Base-by-base conservation (phyloP, 2,329 filamentous ascomycete genomes). In the Xylaria sp. region DNA sequence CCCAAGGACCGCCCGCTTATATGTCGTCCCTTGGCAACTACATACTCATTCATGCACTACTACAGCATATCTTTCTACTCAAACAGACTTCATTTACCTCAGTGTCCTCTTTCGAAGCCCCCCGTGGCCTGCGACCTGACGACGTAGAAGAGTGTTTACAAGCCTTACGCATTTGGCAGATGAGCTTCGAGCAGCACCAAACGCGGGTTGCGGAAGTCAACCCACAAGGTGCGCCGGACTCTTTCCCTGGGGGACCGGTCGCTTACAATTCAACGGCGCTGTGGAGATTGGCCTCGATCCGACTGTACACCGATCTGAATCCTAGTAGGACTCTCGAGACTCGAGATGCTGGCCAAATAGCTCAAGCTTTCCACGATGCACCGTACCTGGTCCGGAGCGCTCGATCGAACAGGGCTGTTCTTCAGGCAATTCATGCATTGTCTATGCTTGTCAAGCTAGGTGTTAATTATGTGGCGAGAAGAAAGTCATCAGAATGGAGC, bases 51-150 rank as follows among this genome's bases (percentile, higher is more conserved):
- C 90, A 93, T 74, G 90, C 90, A 3, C 78, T 94, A 28, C 86
- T 93, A 12, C 91, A 93, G 74, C 90, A 92, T 70, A 90, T 93
- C 18, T 93, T 90, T 76, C 83, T 92, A 46, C 78, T 92, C 25
- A 91, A 91, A 73, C 88, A 91, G 74, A 89, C 88, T 0, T 87
- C 85, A 0, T 84, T 89, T 58, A 83, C 83, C 1, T 79, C 82
- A 1, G 80, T 83, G 0, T 82, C 84, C 2, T 82, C 83, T 0
- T 88, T 85, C 64, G 86, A 86, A 23, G 79, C 82, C 1, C 83
- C 86, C 43, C 80, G 86, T 33, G 85, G 83, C 0, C 75, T 89
- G 69, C 84, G 85, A 55, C 80, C 82, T 0, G 86, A 88, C 54
- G 86, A 89, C 66, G 83, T 89, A 2, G 86, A 89, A 46, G 86